A percentile compares a stretch with the other conserved stretches of the same genome.
Evolutionary conservation across 1,139 yeast genomes (phyloP).

Genomic region (Taphrina sp.): DNA sequence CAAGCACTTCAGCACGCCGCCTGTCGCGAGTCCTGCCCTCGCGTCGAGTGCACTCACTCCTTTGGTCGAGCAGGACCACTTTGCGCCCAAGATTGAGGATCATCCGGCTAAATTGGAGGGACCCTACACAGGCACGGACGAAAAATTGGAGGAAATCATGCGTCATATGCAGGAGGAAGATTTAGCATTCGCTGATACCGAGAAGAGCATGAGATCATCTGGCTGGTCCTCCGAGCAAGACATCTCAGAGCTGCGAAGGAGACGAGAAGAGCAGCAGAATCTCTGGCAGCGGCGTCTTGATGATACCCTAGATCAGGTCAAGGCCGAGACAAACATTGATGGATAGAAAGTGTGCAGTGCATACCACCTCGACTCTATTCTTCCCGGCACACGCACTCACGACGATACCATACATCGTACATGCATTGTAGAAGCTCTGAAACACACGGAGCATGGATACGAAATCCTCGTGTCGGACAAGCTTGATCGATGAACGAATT

Average conservation of each 20-base stretch:
- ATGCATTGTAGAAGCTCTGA: too few relatives aligned
- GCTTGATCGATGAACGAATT: too few relatives aligned
- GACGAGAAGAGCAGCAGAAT: slow-evolving; percentile 27
- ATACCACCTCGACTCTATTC: too few relatives aligned
- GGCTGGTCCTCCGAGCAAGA: slow-evolving; percentile 34
- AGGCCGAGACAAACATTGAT: too few relatives aligned
- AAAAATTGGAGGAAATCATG: slow-evolving; percentile 29
- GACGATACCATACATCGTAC: too few relatives aligned
- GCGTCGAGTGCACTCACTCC: background rate
- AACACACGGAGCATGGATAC: too few relatives aligned
- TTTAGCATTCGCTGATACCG: slow-evolving; percentile 32
- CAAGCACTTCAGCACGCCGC: background rate
- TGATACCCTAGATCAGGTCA: slow-evolving; percentile 41
- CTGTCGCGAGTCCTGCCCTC: background rate
- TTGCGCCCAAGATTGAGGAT: background rate
- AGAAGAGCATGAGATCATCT: slow-evolving; percentile 28
- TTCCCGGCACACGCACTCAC: too few relatives aligned
- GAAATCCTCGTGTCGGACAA: too few relatives aligned
- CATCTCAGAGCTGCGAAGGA: slow-evolving; percentile 21
- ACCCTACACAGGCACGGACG: background rate
- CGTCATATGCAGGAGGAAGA: slow-evolving; percentile 32
- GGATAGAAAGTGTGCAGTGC: too few relatives aligned
- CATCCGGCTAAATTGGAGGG: background rate
- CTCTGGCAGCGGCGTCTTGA: slow-evolving; percentile 50
- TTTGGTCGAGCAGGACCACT: background rate